phyloP scores from a whole-genome alignment of 768 basidiomycete genomes.

The Trametes cinnabarina region DNA sequence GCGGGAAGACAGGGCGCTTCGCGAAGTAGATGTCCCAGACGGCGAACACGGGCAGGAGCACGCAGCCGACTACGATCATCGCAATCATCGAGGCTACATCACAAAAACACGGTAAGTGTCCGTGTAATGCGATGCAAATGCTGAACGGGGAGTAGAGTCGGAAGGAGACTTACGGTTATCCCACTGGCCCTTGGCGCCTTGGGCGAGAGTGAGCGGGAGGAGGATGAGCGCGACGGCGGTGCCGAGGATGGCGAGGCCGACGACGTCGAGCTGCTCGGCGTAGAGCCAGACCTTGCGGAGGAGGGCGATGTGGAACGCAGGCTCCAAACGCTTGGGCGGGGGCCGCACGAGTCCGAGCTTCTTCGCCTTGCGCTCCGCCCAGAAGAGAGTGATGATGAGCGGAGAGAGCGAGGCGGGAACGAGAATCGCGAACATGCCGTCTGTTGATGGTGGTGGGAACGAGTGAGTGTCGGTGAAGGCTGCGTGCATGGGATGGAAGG shows the following conservation, averaged over 20 bases:
- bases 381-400: slow-evolving; percentile 29
- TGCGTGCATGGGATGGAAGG: too few species aligned
- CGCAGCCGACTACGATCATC: slow-evolving; percentile 32
- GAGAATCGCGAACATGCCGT: slow-evolving; percentile 35
- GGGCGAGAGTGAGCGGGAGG: slow-evolving; percentile 30
- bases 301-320: slow-evolving; percentile 25
- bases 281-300: slow-evolving; percentile 38
- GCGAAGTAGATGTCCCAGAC: slow-evolving; percentile 35
- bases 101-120: not conserved
- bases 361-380: slow-evolving; percentile 29
- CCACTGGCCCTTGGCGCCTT: slow-evolving; percentile 27
- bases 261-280: slow-evolving; percentile 29
- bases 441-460: not conserved
- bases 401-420: slow-evolving; percentile 25
- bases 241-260: slow-evolving; percentile 32
- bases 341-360: slow-evolving; percentile 23
- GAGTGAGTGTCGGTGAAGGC: not conserved
- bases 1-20: slow-evolving; percentile 35
- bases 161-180: slow-evolving; percentile 31
- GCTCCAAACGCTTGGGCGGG: slow-evolving; percentile 49
- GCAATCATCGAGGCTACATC: slow-evolving; percentile 31
- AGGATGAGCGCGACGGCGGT: slow-evolving; percentile 31
- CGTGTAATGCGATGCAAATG: too few species aligned
- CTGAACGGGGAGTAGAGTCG: too few species aligned
- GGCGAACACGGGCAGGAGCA: slow-evolving; percentile 29